Base-by-base conservation (phyloP, 2,329 filamentous ascomycete genomes). In the Cladophialophora chaetospira region DNA sequence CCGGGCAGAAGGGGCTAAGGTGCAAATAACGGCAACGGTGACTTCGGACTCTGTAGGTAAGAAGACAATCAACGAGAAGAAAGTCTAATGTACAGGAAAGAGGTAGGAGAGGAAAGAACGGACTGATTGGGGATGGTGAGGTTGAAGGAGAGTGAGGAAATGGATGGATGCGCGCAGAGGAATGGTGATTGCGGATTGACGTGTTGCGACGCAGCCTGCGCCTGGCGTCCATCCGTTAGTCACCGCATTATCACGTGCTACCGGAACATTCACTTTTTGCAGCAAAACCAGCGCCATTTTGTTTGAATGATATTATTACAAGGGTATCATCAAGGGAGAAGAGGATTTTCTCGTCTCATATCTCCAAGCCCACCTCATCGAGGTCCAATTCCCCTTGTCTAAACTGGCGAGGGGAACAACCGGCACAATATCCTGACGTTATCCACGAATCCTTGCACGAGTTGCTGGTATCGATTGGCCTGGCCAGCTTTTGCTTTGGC, bases 401-500 rank as follows among this genome's bases (percentile, higher is more conserved):
- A 9, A 53, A 15, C 25, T 15, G 48, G 8, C 48, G 21, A 29
- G 21, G n/a, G 11, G 59, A 55, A 19, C 54, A 53, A 38, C 53
- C 75, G 71, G 48, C 75, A 75, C 55, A 79, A 65, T 15, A 78
- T 66, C 52, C 77, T 70, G 21, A 79, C 71, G 61, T 79, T 79
- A 68, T 79, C 76, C 63, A 79, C 70, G 58, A 79, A 78, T 1
- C 76, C 75, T 57, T 75, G 75, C 26, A 79, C 68, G 3, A 79
- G 65, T 2, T 76, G 72, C 60, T 77, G 73, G 57, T 78, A 79
- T 43, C 73, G 70, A 49, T 67, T 70, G 2, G 70, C 68, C 57
- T 76, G 70, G 2, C 71, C 68, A 1, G 67, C 64, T 55, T 72
- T 68, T 19, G 72, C 71, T 19, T 77, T 71, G 21, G 74, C 69